Evolutionary conservation across 1,284 basidiomycete species (phyloP).

Genomic region (Chalciporus piperatoides): DNA sequence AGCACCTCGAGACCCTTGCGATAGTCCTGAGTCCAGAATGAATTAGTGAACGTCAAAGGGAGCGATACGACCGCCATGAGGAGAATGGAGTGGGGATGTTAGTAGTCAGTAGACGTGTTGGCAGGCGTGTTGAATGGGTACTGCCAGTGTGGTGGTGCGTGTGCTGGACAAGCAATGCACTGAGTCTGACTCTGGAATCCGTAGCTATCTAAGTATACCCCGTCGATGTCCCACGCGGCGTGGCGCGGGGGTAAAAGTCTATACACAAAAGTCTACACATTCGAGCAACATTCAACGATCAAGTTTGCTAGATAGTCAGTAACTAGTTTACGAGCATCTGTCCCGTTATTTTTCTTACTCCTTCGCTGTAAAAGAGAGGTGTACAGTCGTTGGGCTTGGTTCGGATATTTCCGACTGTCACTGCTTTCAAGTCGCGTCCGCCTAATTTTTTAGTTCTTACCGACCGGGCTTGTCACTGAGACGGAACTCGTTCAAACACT

Average conservation of each 20-base stretch:
- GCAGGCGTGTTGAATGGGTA: neutral
- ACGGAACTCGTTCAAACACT: slow-evolving; percentile 54
- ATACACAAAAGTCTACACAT: no score
- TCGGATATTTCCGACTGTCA: slow-evolving; percentile 3
- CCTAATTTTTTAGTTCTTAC: slow-evolving; percentile 24
- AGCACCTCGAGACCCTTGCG: slow-evolving; percentile 76
- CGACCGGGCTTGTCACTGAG: slow-evolving; percentile 46
- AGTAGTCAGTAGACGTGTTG: neutral
- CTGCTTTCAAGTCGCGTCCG: slow-evolving; percentile 8
- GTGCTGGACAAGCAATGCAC: slow-evolving; percentile 51
- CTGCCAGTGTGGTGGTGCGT: slow-evolving; percentile 32
- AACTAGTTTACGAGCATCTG: neutral
- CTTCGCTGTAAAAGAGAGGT: neutral
- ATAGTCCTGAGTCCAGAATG: slow-evolving; percentile 91
- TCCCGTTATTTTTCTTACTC: neutral
- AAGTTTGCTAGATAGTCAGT: neutral
- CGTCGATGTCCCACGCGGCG: no score
- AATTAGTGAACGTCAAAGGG: slow-evolving; percentile 82
- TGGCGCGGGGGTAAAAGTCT: no score
- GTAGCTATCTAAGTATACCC: no score
- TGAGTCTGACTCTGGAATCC: no score
- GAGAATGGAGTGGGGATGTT: slow-evolving; percentile 9
- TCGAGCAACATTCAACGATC: neutral
- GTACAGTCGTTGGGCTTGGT: neutral
- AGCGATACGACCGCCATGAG: slow-evolving; percentile 82